A percentile compares a stretch with the other conserved stretches of the same genome.
Conservation (phyloP, 2,329 filamentous ascomycete species). For the Xylaria sp. region DNA sequence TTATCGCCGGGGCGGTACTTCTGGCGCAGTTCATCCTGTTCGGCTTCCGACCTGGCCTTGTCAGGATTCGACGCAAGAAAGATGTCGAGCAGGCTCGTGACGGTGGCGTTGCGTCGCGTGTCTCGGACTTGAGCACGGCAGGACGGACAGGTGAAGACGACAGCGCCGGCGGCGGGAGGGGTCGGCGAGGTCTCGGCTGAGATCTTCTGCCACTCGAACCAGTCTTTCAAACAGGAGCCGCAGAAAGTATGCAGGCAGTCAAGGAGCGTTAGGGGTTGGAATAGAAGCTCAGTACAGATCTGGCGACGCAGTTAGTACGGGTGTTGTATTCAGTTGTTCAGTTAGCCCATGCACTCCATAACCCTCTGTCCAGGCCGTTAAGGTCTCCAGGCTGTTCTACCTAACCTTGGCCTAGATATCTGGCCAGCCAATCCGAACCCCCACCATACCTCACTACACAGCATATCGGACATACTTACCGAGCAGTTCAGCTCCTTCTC, state of each 20-base stretch:
- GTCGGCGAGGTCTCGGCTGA: conserved; percentile 63
- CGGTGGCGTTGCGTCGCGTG: conserved; percentile 89
- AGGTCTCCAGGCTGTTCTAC: neutral
- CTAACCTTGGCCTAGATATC: no score
- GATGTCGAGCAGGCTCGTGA: conserved; percentile 91
- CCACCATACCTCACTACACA: conserved; percentile 24
- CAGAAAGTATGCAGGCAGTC: conserved; percentile 97
- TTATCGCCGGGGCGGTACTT: conserved; percentile 86
- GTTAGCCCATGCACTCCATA: neutral
- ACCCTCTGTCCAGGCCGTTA: neutral
- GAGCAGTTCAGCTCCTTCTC: conserved; percentile 97
- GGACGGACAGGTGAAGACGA: conserved; percentile 86
- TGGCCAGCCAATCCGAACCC: neutral
- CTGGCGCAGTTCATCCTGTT: conserved; percentile 79
- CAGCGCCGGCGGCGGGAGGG: conserved; percentile 59
- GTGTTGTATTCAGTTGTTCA: neutral
- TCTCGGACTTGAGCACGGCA: conserved; percentile 88
- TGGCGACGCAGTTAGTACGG: conserved; percentile 53
- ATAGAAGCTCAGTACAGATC: conserved; percentile 97
- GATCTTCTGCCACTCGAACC: conserved; percentile 85
- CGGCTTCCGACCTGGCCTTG: conserved; percentile 73
- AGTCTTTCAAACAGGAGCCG: conserved; percentile 93
- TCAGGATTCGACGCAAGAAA: conserved; percentile 83
- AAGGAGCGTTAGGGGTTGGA: conserved; percentile 88
- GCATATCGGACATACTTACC: conserved; percentile 65